These are phyloP conservation scores for Discostella stelligeroides DNA, from an alignment of 108 stramenopile genomes.

Conservation along the genomic window DNA sequence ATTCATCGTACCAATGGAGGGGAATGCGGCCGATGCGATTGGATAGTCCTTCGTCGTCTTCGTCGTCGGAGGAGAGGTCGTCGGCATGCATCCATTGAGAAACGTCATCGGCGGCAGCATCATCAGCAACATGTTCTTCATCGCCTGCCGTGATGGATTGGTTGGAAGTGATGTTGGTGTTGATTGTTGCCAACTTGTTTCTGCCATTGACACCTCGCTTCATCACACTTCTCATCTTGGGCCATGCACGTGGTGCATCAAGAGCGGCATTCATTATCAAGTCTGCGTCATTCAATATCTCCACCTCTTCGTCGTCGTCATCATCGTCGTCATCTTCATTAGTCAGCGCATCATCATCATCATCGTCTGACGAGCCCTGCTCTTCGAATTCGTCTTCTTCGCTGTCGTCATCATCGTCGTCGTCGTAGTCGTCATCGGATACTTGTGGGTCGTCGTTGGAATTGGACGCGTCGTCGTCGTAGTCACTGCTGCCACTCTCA, in stretches of 20 bases:
- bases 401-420: conserved; percentile 29
- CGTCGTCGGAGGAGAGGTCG: conserved; percentile 96
- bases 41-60: conserved; percentile 79
- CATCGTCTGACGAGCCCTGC: conserved; percentile 87
- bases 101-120: conserved; percentile 12
- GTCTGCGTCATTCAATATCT: conserved; percentile 67
- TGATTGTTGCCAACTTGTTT: conserved; percentile 2
- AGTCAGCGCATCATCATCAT: conserved; percentile 66
- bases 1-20: conserved; percentile 98
- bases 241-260: conserved; percentile 59
- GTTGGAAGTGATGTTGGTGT: neutral
- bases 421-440: neutral
- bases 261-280: conserved; percentile 67
- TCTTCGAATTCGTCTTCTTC: conserved; percentile 80
- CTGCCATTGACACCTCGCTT: conserved; percentile 43
- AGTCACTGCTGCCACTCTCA: conserved; percentile 6
- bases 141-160: neutral
- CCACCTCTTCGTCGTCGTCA: conserved; percentile 61
- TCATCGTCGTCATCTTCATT: conserved; percentile 63
- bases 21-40: conserved; percentile 98
- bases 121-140: neutral
- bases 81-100: conserved; percentile 89
- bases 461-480: conserved; percentile 39
- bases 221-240: conserved; percentile 12
- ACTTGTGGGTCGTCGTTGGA: conserved; percentile 38